These are phyloP conservation scores for Boeremia lycopersici DNA, from an alignment of 2,329 filamentous ascomycete species.

Conservation along the genomic window DNA sequence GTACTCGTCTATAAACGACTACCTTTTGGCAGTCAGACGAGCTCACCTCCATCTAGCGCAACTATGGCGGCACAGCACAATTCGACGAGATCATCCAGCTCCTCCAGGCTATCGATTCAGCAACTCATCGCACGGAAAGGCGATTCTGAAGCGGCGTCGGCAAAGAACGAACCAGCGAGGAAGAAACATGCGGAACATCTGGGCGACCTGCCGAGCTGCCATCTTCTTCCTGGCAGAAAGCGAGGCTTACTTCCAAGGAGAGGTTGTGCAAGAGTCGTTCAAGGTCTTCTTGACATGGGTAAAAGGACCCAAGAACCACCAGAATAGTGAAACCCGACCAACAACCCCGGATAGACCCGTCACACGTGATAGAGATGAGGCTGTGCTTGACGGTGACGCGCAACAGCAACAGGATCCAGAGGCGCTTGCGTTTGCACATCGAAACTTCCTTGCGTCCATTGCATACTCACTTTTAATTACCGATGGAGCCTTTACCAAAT, in stretches of 20 bases:
- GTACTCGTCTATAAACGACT: conserved; percentile 86
- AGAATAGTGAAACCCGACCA: conserved; percentile 1
- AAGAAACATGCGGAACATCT: conserved; percentile 76
- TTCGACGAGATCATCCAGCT: conserved; percentile 77
- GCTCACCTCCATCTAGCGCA: conserved; percentile 84
- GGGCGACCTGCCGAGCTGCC: conserved; percentile 86
- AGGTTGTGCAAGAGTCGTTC: conserved; percentile 83
- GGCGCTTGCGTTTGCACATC: conserved; percentile 79
- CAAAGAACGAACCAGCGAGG: conserved; percentile 68
- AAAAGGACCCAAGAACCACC: conserved; percentile 37
- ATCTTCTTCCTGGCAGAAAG: conserved; percentile 90
- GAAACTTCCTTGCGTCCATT: conserved; percentile 74
- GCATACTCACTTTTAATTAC: conserved; percentile 70
- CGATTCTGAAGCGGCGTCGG: conserved; percentile 66
- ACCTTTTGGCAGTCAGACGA: conserved; percentile 82
- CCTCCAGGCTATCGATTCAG: conserved; percentile 70
- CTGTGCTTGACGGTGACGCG: background rate
- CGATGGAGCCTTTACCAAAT: conserved; percentile 65
- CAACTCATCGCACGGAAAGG: conserved; percentile 64
- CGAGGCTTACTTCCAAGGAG: conserved; percentile 86
- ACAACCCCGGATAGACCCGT: conserved; percentile 12
- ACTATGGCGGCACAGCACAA: conserved; percentile 82
- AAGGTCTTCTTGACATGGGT: conserved; percentile 80
- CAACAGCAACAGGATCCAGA: conserved; percentile 75
- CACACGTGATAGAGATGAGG: conserved; percentile 10